Evolutionary conservation across 345 rosid genomes (phyloP), one percentile per base, ranked within the genome.

Genomic region (Melaleuca quinquenervia): DNA sequence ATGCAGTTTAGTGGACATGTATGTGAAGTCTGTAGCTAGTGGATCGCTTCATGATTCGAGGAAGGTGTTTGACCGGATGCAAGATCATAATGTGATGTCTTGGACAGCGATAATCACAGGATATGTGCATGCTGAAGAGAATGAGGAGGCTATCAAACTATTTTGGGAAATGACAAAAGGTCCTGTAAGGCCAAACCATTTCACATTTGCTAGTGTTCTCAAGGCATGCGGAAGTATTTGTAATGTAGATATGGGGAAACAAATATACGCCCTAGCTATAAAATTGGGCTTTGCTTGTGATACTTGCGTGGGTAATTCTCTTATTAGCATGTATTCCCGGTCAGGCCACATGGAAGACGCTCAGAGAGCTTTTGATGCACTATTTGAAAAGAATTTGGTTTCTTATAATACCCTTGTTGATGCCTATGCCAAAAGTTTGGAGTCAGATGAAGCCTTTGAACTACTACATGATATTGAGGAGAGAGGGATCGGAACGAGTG

Each of bases 131-230:
- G 45, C 78, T 70, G 78, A 70, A 1, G 48, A 70, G 78, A 70
- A 70, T 70, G 48, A 70, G 78, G 78, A 32, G 48, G 78, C 78
- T 36, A 70, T 70, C 45, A 70, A 87, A 24, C 91, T 94, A 55
- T 94, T 94, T 56, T 53, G 89, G 41, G 89, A 91, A 82, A 94
- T 94, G 98, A 89, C 92, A 54, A 45, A 85, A 29, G 95, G 95
- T 41, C 88, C 51, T 0, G 87, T 93, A 52, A 87, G 44, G 55
- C 97, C 95, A 3, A 94, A 94, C 86, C 95, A 93, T 88, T 94
- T 94, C 80, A 95, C 95, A 14, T 91, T 94, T 86, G 89, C 97
- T 20, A 88, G 95, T 18, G 90, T 93, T 54, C 90, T 93, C 51
- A 95, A 94, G 86, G 98, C 95, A 0, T 95, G 95, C 16, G 95